Percentiles rank a stretch among this genome's conserved stretches.
Conservation (phyloP, 495 filamentous ascomycete species). For the Filosporella fistucella region DNA sequence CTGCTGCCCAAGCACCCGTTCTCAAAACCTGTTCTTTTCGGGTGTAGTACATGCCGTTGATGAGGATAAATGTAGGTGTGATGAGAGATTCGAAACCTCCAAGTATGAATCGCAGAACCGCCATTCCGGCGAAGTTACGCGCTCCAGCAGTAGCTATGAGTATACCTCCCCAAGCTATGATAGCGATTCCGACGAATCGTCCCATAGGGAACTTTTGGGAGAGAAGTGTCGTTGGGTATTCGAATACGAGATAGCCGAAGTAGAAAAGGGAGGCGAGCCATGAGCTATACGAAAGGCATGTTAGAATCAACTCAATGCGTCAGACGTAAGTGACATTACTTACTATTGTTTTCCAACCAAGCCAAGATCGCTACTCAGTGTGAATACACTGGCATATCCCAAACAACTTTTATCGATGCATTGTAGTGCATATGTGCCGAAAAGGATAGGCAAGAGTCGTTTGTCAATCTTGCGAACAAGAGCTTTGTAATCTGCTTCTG, state of each 20-base stretch:
- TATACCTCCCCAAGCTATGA: no score
- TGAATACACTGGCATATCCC: slow-evolving; percentile 57
- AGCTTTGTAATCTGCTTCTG: no score
- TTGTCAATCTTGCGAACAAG: no score
- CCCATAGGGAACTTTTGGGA: no score
- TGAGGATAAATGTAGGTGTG: slow-evolving; percentile 54
- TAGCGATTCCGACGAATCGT: slow-evolving; percentile 53
- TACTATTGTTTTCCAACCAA: slow-evolving; percentile 33
- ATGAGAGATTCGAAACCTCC: slow-evolving; percentile 57
- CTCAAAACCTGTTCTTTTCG: slow-evolving; percentile 51
- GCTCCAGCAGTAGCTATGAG: slow-evolving; percentile 52
- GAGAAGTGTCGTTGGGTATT: slow-evolving; percentile 36
- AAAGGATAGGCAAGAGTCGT: no score
- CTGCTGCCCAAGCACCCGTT: slow-evolving; percentile 56
- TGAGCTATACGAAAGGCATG: no score
- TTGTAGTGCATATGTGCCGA: slow-evolving; percentile 60
- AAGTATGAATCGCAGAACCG: slow-evolving; percentile 52
- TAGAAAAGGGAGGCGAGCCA: slow-evolving; percentile 49
- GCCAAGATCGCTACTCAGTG: slow-evolving; percentile 43
- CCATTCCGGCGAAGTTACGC: neutral
- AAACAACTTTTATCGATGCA: slow-evolving; percentile 61
- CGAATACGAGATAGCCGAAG: slow-evolving; percentile 39
- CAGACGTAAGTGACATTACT: slow-evolving; percentile 58
- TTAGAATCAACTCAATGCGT: no score
- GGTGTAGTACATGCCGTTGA: slow-evolving; percentile 52